Conservation (phyloP, 345 rosid genomes). For the Ceriops decandra region DNA sequence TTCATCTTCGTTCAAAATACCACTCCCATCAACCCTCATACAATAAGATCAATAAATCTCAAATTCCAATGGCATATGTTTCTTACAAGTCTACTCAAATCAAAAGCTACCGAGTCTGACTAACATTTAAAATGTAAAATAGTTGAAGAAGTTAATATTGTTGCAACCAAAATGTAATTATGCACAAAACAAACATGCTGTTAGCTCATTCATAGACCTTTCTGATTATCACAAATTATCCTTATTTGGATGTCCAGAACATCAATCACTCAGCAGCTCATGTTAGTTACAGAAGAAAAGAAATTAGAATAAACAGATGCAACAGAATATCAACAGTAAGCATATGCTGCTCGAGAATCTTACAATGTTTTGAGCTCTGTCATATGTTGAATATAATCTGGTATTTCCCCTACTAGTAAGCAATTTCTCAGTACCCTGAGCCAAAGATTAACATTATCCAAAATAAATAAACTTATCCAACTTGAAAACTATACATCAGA, state of each 20-base stretch:
- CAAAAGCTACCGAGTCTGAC: too few relatives aligned
- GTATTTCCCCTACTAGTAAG: constrained; percentile 47
- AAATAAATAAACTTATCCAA: too few relatives aligned
- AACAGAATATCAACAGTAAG: neutral
- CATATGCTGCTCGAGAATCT: constrained; percentile 15
- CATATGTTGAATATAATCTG: constrained; percentile 40
- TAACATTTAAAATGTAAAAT: too few relatives aligned
- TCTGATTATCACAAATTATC: neutral
- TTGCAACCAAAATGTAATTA: neutral
- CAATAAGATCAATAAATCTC: too few relatives aligned
- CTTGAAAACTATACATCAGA: too few relatives aligned
- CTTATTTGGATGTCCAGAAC: neutral
- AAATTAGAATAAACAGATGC: neutral
- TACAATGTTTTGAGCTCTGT: constrained; percentile 37
- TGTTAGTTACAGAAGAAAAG: too few relatives aligned
- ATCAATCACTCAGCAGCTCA: too few relatives aligned
- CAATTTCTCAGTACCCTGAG: constrained; percentile 63
- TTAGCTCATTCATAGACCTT: neutral
- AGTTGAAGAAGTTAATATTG: too few relatives aligned
- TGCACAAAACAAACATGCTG: neutral
- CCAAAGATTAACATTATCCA: constrained; percentile 5
- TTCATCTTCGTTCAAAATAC: too few relatives aligned
- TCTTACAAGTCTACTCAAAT: too few relatives aligned
- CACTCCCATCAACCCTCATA: too few relatives aligned
- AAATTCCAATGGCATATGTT: too few relatives aligned